Evolutionary conservation across 495 filamentous ascomycete genomes (phyloP).

Genomic region (Tuber microsphaerosporum): DNA sequence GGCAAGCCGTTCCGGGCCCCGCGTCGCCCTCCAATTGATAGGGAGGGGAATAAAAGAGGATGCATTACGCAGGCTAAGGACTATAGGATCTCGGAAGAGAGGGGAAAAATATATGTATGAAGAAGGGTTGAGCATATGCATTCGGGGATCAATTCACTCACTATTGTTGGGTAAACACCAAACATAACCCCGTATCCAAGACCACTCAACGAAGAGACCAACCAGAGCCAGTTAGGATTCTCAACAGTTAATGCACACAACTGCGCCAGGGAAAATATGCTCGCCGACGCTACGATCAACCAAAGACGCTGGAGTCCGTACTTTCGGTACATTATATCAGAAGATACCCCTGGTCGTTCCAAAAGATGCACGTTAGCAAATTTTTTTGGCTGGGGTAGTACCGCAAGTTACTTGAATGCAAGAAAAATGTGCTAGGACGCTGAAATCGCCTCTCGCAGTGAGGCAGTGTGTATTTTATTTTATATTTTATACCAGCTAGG

Average conservation of each 20-base stretch:
- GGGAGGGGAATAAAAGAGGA: neutral
- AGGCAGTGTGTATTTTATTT: too few relatives aligned
- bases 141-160: slow-evolving; percentile 43
- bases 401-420: too few relatives aligned
- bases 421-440: too few relatives aligned
- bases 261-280: slow-evolving; percentile 75
- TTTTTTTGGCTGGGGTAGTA: neutral
- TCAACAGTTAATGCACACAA: slow-evolving; percentile 67
- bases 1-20: slow-evolving; percentile 12
- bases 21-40: slow-evolving; percentile 7
- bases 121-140: neutral
- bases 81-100: slow-evolving; percentile 4
- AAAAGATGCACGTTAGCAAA: neutral
- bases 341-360: slow-evolving; percentile 63
- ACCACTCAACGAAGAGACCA: slow-evolving; percentile 76
- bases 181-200: slow-evolving; percentile 91
- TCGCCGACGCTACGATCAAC: slow-evolving; percentile 71
- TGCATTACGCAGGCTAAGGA: neutral
- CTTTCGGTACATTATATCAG: slow-evolving; percentile 76
- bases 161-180: slow-evolving; percentile 86
- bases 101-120: neutral
- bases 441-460: too few relatives aligned
- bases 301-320: slow-evolving; percentile 62
- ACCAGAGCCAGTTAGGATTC: slow-evolving; percentile 68
- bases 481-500: too few relatives aligned